A percentile compares a stretch with the other conserved stretches of the same genome.
These are phyloP conservation scores for Penicillium hordei DNA, from an alignment of 2,329 filamentous ascomycete species.

Conservation along the genomic window DNA sequence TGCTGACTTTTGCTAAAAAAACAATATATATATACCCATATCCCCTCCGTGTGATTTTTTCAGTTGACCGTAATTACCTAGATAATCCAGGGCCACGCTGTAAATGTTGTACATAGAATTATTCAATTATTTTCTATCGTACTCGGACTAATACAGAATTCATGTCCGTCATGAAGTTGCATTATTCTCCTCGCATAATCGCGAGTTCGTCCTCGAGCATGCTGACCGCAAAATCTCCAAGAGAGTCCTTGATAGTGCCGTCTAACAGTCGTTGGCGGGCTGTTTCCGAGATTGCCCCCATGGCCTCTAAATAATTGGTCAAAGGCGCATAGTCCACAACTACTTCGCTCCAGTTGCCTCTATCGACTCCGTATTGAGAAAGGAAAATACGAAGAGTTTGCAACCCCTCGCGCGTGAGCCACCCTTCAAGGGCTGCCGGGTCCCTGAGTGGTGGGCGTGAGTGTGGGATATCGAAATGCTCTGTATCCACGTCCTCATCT, in stretches of 20 bases:
- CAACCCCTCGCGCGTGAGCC: constrained; percentile 37
- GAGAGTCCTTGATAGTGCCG: constrained; percentile 31
- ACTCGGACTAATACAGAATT: background rate
- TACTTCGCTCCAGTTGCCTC: constrained; percentile 42
- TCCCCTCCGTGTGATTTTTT: too few species aligned
- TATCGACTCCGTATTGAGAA: constrained; percentile 41
- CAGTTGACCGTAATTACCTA: background rate
- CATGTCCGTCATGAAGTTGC: constrained; percentile 8
- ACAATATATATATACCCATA: background rate
- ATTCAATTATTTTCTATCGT: background rate
- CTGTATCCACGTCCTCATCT: constrained; percentile 12
- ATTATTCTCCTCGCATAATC: constrained; percentile 28
- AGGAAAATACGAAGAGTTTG: constrained; percentile 38
- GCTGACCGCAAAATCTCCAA: constrained; percentile 38
- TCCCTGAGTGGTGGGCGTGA: constrained; percentile 28
- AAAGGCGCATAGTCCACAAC: constrained; percentile 37
- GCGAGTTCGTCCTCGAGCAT: constrained; percentile 41
- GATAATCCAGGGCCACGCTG: background rate
- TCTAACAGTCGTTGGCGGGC: constrained; percentile 30
- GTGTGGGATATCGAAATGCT: constrained; percentile 13
- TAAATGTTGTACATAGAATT: background rate
- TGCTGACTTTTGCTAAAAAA: background rate
- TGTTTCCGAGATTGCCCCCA: constrained; percentile 31
- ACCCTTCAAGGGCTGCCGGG: constrained; percentile 33
- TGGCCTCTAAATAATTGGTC: constrained; percentile 37